A percentile compares a stretch with the other conserved stretches of the same genome.
Evolutionary conservation across 108 stramenopile species (phyloP).

Genomic region (Nitzschia sp.): DNA sequence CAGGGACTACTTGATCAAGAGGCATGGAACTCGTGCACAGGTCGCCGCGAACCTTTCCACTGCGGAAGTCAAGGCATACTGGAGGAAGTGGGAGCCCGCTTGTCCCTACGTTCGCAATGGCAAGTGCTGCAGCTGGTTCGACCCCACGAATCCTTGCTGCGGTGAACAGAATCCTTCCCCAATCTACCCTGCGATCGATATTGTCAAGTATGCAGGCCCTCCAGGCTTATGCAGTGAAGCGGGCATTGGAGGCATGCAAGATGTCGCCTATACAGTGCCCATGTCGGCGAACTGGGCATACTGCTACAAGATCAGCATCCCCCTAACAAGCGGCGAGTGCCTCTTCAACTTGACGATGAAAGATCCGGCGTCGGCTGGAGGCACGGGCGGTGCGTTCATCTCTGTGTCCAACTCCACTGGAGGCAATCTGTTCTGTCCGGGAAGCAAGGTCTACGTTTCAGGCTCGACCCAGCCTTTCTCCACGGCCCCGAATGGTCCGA

Average conservation of each 20-base stretch:
- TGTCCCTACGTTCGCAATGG: no score
- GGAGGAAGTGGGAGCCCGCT: no score
- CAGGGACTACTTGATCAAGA: no score
- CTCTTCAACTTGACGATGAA: background rate
- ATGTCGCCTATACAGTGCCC: background rate
- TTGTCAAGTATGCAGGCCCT: constrained; percentile 8
- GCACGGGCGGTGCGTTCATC: background rate
- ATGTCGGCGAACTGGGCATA: background rate
- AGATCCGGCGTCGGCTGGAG: background rate
- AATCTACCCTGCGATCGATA: background rate
- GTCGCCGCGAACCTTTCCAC: no score
- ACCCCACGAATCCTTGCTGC: no score
- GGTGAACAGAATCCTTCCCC: no score
- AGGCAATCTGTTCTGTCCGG: background rate
- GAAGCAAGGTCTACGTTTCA: background rate
- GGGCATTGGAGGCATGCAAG: background rate
- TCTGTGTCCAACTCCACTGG: background rate
- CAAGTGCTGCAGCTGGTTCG: no score
- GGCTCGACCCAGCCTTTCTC: background rate
- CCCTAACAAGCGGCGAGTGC: background rate
- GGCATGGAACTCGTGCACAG: no score
- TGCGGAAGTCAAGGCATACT: no score
- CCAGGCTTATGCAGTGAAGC: background rate
- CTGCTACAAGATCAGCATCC: constrained; percentile 4
- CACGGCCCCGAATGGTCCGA: background rate